These are phyloP conservation scores for Suillus luteus DNA, from an alignment of 768 basidiomycete genomes.

Conservation along the genomic window DNA sequence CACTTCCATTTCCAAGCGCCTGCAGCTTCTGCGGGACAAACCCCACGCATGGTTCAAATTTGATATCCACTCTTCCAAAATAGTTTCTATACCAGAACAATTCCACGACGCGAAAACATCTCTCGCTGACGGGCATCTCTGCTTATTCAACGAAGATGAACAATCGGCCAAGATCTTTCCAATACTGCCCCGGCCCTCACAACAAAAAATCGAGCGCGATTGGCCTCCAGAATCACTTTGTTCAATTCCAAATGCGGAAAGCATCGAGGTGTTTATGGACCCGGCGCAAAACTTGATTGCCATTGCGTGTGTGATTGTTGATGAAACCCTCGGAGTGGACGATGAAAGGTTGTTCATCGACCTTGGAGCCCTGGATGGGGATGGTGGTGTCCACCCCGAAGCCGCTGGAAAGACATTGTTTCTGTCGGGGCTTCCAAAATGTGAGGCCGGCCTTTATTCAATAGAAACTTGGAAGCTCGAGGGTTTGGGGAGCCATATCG, in stretches of 20 bases:
- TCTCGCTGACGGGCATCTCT: conserved; percentile 7
- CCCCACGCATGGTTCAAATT: conserved; percentile 10
- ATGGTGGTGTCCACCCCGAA: background rate
- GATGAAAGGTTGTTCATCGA: background rate
- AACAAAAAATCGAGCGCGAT: background rate
- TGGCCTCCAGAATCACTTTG: conserved; percentile 2
- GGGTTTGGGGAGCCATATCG: conserved; percentile 3
- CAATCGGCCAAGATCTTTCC: background rate
- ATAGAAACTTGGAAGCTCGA: conserved; percentile 1
- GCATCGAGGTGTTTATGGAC: conserved; percentile 3
- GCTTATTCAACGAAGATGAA: background rate
- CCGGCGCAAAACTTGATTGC: conserved; percentile 6
- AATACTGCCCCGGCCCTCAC: background rate
- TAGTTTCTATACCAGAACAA: background rate
- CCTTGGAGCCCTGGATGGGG: background rate
- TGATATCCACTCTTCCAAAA: background rate
- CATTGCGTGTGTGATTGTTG: background rate
- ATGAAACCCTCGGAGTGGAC: background rate
- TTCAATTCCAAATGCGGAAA: background rate
- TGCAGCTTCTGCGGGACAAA: conserved; percentile 7
- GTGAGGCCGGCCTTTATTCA: background rate
- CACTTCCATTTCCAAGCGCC: conserved; percentile 1
- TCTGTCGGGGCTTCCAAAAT: background rate
- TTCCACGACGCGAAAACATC: background rate
- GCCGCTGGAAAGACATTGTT: conserved; percentile 3